A percentile compares a stretch with the other conserved stretches of the same genome.
These are phyloP conservation scores for Aspergillus flavus DNA, from an alignment of 2,329 filamentous ascomycete species.

Conservation along the genomic window DNA sequence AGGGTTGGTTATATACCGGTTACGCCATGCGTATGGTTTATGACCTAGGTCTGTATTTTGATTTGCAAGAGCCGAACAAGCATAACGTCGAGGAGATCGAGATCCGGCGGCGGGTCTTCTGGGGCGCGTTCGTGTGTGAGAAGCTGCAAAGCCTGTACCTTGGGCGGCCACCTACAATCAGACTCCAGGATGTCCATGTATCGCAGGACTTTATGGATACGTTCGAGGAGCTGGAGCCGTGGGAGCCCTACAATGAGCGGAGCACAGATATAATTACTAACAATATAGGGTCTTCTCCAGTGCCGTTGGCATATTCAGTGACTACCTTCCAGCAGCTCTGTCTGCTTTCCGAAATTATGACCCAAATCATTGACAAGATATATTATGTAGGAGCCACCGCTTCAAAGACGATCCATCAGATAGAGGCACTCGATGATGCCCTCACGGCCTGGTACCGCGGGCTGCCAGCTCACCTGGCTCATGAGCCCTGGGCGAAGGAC, in stretches of 20 bases:
- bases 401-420: too few relatives aligned
- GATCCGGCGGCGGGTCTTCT: slow-evolving; percentile 36
- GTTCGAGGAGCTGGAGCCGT: slow-evolving; percentile 9
- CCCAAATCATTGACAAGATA: too few relatives aligned
- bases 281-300: too few relatives aligned
- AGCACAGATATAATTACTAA: too few relatives aligned
- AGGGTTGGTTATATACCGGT: slow-evolving; percentile 18
- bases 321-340: too few relatives aligned
- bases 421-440: too few relatives aligned
- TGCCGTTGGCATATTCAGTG: too few relatives aligned
- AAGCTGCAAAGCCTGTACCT: slow-evolving; percentile 34
- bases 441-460: too few relatives aligned
- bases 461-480: too few relatives aligned
- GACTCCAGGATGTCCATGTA: neutral
- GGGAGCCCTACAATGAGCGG: neutral
- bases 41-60: neutral
- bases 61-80: neutral
- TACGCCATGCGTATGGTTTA: neutral
- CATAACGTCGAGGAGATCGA: slow-evolving; percentile 28
- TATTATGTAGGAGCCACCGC: too few relatives aligned
- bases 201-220: neutral
- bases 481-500: too few relatives aligned
- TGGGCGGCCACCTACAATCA: neutral
- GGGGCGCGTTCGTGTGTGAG: slow-evolving; percentile 41
- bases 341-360: too few relatives aligned